Conservation (phyloP, 148 eudicot genomes). For the Rhododendron kiyosumense region DNA sequence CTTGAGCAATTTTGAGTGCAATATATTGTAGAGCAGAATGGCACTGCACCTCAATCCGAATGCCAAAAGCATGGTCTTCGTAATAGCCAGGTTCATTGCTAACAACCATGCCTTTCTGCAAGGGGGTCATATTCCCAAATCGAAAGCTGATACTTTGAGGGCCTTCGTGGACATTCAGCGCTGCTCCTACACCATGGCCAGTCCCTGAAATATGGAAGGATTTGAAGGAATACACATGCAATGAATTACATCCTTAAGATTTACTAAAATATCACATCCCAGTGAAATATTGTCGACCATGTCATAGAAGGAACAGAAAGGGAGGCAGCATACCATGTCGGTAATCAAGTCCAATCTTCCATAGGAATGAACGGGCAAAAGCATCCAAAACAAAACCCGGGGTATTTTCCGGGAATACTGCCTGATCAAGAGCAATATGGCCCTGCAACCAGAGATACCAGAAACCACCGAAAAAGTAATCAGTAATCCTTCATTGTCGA, state of each 20-base stretch:
- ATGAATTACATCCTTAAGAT: conserved; percentile 2
- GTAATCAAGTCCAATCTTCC: conserved; percentile 98
- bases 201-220: conserved; percentile 59
- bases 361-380: conserved; percentile 87
- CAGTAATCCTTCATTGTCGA: background rate
- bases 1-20: background rate
- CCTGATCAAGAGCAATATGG: conserved; percentile 97
- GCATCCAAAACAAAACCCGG: conserved; percentile 97
- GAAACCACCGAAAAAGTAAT: background rate
- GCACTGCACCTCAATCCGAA: conserved; percentile 76
- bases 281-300: background rate
- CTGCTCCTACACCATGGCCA: conserved; percentile 99
- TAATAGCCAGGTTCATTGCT: conserved; percentile 99
- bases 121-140: conserved; percentile 86
- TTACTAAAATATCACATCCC: background rate
- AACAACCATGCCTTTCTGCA: conserved; percentile 88
- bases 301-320: background rate
- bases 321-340: conserved; percentile 69
- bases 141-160: conserved; percentile 95
- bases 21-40: background rate
- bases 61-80: conserved; percentile 95
- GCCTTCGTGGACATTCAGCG: conserved; percentile 96
- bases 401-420: conserved; percentile 86
- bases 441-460: conserved; percentile 50
- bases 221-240: background rate